Evolutionary conservation across 2,329 filamentous ascomycete genomes (phyloP).

Genomic region (Calonectria ilicicola): DNA sequence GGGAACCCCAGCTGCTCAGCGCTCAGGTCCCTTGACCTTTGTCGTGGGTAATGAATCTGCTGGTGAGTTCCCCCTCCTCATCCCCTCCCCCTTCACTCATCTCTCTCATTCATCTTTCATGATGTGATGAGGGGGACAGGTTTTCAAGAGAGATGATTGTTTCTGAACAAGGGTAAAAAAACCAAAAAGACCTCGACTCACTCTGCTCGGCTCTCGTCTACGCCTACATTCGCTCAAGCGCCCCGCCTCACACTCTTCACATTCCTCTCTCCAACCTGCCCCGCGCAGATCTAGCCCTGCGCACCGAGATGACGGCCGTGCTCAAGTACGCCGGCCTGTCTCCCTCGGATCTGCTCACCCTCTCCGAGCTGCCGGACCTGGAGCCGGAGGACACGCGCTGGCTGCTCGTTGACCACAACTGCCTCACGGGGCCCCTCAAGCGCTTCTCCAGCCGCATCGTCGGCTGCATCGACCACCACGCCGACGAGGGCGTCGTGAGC

Average conservation of each 20-base stretch:
- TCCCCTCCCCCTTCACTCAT: neutral
- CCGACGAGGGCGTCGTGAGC: slow-evolving; percentile 72
- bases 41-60: slow-evolving; percentile 78
- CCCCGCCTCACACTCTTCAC: slow-evolving; percentile 67
- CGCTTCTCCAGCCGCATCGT: slow-evolving; percentile 65
- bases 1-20: slow-evolving; percentile 56
- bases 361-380: slow-evolving; percentile 63
- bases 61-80: slow-evolving; percentile 53
- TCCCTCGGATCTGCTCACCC: slow-evolving; percentile 72
- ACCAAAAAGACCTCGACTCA: slow-evolving; percentile 77
- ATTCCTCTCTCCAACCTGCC: slow-evolving; percentile 81
- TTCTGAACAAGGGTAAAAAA: neutral
- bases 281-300: slow-evolving; percentile 74
- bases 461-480: slow-evolving; percentile 84
- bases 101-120: neutral
- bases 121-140: neutral
- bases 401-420: slow-evolving; percentile 86
- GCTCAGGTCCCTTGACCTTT: slow-evolving; percentile 65
- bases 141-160: neutral
- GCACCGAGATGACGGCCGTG: slow-evolving; percentile 78
- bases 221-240: slow-evolving; percentile 77
- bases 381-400: slow-evolving; percentile 70
- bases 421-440: slow-evolving; percentile 70
- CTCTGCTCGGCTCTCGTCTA: slow-evolving; percentile 80
- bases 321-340: slow-evolving; percentile 70